Conservation (phyloP, 805 yeast genomes). For the Starmerella sp. region DNA sequence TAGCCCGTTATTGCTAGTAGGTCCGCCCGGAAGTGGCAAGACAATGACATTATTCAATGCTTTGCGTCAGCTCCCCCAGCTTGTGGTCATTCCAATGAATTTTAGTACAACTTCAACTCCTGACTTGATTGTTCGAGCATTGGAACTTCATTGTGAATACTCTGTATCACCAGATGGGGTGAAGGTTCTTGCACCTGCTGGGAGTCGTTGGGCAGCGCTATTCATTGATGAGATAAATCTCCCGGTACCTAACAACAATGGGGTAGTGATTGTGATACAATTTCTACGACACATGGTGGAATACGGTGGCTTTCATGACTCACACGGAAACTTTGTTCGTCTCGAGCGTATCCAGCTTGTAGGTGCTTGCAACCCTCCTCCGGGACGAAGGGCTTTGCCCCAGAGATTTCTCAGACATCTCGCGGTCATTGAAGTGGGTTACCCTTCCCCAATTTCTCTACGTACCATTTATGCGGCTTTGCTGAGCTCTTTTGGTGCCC, state of each 20-base stretch:
- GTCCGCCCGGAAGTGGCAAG: conserved; percentile 97
- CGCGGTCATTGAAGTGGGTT: conserved; percentile 59
- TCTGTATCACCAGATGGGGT: conserved; percentile 41
- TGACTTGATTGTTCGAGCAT: conserved; percentile 43
- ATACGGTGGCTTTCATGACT: conserved; percentile 65
- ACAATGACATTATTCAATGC: conserved; percentile 79
- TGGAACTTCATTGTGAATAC: conserved; percentile 66
- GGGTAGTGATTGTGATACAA: conserved; percentile 59
- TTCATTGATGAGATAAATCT: conserved; percentile 89
- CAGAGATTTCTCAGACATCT: conserved; percentile 57
- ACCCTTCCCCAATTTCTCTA: conserved; percentile 58
- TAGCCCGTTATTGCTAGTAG: conserved; percentile 62
- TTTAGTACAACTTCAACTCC: conserved; percentile 76
- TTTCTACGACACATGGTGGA: conserved; percentile 68
- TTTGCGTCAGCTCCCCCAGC: conserved; percentile 42
- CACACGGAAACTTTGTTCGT: conserved; percentile 47
- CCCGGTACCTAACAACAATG: conserved; percentile 60
- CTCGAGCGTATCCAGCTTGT: conserved; percentile 62
- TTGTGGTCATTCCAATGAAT: conserved; percentile 58
- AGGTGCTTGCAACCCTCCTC: conserved; percentile 92
- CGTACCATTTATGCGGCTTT: conserved; percentile 55
- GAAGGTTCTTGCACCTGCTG: conserved; percentile 44
- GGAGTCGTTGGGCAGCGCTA: conserved; percentile 62
- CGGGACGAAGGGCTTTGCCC: conserved; percentile 50
- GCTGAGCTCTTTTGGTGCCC: conserved; percentile 39